phyloP scores from a whole-genome alignment of 2,329 filamentous ascomycete genomes.

The Aspergillus neoniger region DNA sequence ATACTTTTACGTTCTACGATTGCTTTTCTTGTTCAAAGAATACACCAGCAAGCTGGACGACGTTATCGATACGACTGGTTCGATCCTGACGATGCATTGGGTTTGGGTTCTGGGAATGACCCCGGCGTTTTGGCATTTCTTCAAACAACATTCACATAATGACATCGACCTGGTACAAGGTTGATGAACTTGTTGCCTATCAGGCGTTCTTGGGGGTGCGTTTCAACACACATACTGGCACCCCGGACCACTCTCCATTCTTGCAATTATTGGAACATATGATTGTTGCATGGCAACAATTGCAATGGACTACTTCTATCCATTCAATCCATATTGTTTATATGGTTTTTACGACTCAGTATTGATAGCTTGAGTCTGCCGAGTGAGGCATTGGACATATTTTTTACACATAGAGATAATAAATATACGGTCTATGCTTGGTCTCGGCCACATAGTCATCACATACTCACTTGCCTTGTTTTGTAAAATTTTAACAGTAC shows the following conservation, averaged over 20 bases:
- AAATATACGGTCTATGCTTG: neutral
- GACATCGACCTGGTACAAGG: neutral
- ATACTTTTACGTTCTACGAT: conserved; percentile 19
- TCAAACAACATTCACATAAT: conserved; percentile 10
- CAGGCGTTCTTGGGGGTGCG: neutral
- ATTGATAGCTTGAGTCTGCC: conserved; percentile 2
- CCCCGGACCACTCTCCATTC: neutral
- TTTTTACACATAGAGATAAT: neutral
- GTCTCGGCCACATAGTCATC: neutral
- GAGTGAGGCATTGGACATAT: conserved; percentile 2
- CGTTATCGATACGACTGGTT: conserved; percentile 22
- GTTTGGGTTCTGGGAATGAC: conserved; percentile 17
- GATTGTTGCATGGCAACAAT: neutral
- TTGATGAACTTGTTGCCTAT: conserved; percentile 5
- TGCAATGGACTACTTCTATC: conserved; percentile 5
- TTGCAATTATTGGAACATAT: conserved; percentile 1
- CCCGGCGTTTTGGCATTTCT: conserved; percentile 15
- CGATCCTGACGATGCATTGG: conserved; percentile 25
- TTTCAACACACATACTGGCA: neutral
- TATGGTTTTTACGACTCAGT: conserved; percentile 17
- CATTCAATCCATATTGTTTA: conserved; percentile 12
- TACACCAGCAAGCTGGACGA: conserved; percentile 14
- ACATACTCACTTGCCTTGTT: neutral
- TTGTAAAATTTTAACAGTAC: too few relatives aligned
- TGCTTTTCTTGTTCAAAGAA: conserved; percentile 13